Percentiles rank a stretch among this genome's conserved stretches.
Evolutionary conservation across 306 rosid genomes (phyloP).

Genomic region (Quercus alba): DNA sequence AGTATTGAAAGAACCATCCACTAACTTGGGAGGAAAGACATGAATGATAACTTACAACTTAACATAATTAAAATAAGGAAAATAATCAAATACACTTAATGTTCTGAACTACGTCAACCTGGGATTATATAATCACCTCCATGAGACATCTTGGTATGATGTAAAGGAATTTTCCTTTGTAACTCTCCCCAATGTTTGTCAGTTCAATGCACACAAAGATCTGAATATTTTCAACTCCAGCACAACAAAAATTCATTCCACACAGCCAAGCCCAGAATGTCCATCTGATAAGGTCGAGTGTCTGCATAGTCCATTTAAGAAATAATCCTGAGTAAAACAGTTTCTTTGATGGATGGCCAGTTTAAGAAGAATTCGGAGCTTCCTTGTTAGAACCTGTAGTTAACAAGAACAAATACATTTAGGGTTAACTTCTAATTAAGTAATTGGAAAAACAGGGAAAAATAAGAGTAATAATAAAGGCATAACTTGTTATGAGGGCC

Average conservation of each 20-base stretch:
- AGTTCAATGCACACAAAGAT: slow-evolving; percentile 29
- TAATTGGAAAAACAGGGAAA: neutral
- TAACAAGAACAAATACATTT: slow-evolving; percentile 9
- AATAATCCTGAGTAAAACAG: slow-evolving; percentile 35
- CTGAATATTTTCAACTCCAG: slow-evolving; percentile 25
- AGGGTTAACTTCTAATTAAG: neutral
- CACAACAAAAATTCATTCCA: slow-evolving; percentile 33
- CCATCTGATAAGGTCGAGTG: slow-evolving; percentile 13
- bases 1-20: slow-evolving; percentile 16
- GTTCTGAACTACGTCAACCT: slow-evolving; percentile 29
- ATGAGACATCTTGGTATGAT: slow-evolving; percentile 24
- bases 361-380: slow-evolving; percentile 32
- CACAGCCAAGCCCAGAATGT: slow-evolving; percentile 24
- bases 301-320: slow-evolving; percentile 35
- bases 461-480: no score
- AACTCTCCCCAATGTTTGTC: slow-evolving; percentile 35
- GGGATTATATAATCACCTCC: slow-evolving; percentile 26
- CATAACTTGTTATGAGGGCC: no score
- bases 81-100: neutral
- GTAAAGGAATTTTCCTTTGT: slow-evolving; percentile 29
- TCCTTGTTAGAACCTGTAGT: slow-evolving; percentile 40
- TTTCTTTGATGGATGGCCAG: slow-evolving; percentile 35
- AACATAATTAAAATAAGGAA: slow-evolving; percentile 2
- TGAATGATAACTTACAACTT: slow-evolving; percentile 27
- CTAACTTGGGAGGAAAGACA: neutral